These are phyloP conservation scores for Daldinia bambusicola DNA, from an alignment of 495 filamentous ascomycete species.

Conservation along the genomic window DNA sequence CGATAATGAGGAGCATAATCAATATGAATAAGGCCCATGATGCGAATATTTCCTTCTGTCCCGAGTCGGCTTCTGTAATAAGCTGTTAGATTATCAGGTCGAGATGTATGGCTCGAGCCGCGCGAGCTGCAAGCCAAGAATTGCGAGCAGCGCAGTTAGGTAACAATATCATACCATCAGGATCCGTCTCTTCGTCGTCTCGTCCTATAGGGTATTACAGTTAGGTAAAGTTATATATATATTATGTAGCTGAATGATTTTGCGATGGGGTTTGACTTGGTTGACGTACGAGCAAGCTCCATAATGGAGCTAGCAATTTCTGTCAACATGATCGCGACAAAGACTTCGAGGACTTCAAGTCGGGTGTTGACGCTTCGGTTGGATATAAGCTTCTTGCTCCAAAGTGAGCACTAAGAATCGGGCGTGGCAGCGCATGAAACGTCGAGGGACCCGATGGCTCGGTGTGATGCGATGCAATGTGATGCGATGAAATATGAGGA, in stretches of 20 bases:
- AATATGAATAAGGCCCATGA: conserved; percentile 98
- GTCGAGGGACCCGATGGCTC: neutral
- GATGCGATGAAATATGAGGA: conserved; percentile 2
- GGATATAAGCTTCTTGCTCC: conserved; percentile 35
- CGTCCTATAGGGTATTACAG: conserved; percentile 50
- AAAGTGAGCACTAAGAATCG: conserved; percentile 35
- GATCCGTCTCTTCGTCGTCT: conserved; percentile 61
- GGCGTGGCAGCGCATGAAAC: conserved; percentile 44
- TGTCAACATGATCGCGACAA: conserved; percentile 47
- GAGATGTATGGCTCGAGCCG: conserved; percentile 2
- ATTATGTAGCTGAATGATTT: neutral
- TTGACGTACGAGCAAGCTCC: conserved; percentile 56
- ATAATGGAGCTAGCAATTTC: conserved; percentile 53
- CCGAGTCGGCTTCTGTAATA: conserved; percentile 56
- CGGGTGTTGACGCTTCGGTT: conserved; percentile 30
- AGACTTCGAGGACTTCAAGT: conserved; percentile 18
- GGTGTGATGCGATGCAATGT: conserved; percentile 7
- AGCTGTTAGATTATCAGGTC: conserved; percentile 38
- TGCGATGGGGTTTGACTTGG: neutral
- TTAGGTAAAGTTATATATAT: conserved; percentile 36
- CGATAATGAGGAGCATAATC: conserved; percentile 89
- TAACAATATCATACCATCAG: conserved; percentile 55
- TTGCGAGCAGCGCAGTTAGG: conserved; percentile 22
- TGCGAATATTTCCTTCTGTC: conserved; percentile 87
- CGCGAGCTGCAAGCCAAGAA: neutral